Conservation (phyloP, 257 asterid species). For the Galeopsis tetrahit region DNA sequence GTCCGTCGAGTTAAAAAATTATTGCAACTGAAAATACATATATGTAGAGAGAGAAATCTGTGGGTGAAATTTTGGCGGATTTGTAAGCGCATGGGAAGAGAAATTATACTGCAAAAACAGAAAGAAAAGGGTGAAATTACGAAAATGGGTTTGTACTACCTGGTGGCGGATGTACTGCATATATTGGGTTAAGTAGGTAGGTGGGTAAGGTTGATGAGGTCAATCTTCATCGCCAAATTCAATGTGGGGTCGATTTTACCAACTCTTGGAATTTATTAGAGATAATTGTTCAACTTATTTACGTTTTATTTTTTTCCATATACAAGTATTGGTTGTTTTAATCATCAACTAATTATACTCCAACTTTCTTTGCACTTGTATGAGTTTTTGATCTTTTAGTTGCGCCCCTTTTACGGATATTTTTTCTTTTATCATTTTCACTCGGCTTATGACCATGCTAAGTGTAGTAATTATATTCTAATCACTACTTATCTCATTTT, state of each 20-base stretch:
- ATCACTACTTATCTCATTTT: too few species aligned
- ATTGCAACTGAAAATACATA: background rate
- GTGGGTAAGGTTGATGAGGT: conserved; percentile 26
- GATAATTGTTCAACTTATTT: background rate
- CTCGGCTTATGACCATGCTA: too few species aligned
- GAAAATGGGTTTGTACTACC: conserved; percentile 35
- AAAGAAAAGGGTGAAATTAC: conserved; percentile 31
- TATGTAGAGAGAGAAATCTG: conserved; percentile 39
- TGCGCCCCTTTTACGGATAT: background rate
- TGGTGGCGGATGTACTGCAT: conserved; percentile 49
- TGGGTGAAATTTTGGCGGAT: conserved; percentile 44
- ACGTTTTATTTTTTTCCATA: background rate
- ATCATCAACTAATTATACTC: background rate
- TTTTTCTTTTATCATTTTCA: background rate
- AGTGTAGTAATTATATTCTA: too few species aligned
- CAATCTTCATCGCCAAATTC: background rate
- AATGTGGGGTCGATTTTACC: conserved; percentile 2
- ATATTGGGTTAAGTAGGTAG: conserved; percentile 32
- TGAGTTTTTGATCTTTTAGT: background rate
- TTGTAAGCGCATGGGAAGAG: conserved; percentile 42
- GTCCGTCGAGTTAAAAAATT: conserved; percentile 28
- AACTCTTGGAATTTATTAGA: background rate
- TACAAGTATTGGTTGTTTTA: background rate
- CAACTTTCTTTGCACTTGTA: background rate
- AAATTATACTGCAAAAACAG: conserved; percentile 29